Evolutionary conservation across 139 green algal species (phyloP).

Genomic region (Chlamydomonas sp.): DNA sequence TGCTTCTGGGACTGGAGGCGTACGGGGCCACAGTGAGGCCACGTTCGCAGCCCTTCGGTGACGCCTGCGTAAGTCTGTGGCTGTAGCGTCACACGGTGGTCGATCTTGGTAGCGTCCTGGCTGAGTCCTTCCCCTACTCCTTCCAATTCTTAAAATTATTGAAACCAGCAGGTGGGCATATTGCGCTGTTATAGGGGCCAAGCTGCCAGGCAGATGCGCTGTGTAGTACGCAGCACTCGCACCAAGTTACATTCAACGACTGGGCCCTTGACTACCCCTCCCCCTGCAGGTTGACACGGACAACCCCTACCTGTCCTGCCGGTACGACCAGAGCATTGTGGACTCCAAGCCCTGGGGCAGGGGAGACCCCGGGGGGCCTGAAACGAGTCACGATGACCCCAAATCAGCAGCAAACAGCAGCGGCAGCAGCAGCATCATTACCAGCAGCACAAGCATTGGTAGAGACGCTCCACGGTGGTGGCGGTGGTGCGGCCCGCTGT

Average conservation of each 20-base stretch:
- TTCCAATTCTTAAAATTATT: too few relatives aligned
- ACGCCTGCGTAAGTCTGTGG: too few relatives aligned
- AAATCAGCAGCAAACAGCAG: neutral
- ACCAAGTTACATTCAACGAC: neutral
- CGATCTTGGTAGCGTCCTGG: too few relatives aligned
- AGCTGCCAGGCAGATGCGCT: too few relatives aligned
- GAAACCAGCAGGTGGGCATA: too few relatives aligned
- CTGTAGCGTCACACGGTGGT: too few relatives aligned
- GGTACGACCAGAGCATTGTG: slow-evolving; percentile 35
- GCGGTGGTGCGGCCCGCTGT: slow-evolving; percentile 21
- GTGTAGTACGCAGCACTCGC: neutral
- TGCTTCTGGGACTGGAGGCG: too few relatives aligned
- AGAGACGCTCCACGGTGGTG: neutral
- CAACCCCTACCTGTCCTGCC: slow-evolving; percentile 50
- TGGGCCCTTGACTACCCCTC: neutral
- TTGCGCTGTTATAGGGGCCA: too few relatives aligned
- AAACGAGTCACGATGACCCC: neutral
- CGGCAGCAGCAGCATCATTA: slow-evolving; percentile 19
- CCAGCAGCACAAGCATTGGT: neutral
- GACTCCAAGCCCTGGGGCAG: slow-evolving; percentile 37
- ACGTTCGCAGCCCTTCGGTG: too few relatives aligned
- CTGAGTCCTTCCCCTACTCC: too few relatives aligned
- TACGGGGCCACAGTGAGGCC: too few relatives aligned
- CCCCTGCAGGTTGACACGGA: slow-evolving; percentile 23
- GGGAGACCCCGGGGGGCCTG: slow-evolving; percentile 13